Evolutionary conservation across 2,329 filamentous ascomycete species (phyloP).

Genomic region (Fusarium brevicatenulatum): DNA sequence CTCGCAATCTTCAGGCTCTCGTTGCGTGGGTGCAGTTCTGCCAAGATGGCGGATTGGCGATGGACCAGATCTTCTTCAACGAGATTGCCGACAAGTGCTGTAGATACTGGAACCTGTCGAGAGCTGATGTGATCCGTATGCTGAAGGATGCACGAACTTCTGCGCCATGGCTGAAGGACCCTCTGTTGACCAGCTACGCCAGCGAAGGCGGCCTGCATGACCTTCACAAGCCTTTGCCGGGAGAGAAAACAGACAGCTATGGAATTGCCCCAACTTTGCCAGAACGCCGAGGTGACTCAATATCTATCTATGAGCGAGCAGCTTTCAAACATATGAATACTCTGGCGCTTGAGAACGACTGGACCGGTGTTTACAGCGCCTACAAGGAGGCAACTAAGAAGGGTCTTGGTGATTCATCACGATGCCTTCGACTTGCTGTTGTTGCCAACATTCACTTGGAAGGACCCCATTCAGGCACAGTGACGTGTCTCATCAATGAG

Average conservation of each 20-base stretch:
- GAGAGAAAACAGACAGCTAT: slow-evolving; percentile 20
- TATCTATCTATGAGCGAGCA: slow-evolving; percentile 35
- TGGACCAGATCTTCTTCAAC: slow-evolving; percentile 46
- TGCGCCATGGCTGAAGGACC: slow-evolving; percentile 38
- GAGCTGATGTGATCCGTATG: slow-evolving; percentile 38
- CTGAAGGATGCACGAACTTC: slow-evolving; percentile 44
- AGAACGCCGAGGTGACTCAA: slow-evolving; percentile 32
- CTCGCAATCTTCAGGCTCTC: slow-evolving; percentile 43
- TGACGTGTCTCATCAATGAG: slow-evolving; percentile 53
- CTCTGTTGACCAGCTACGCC: slow-evolving; percentile 35
- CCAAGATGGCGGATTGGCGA: slow-evolving; percentile 40
- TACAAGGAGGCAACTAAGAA: slow-evolving; percentile 48
- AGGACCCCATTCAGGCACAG: slow-evolving; percentile 43
- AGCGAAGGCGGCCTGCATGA: slow-evolving; percentile 30
- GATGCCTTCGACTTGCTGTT: slow-evolving; percentile 61
- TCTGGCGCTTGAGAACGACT: slow-evolving; percentile 48
- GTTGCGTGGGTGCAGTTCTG: slow-evolving; percentile 50
- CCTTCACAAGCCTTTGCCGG: slow-evolving; percentile 36
- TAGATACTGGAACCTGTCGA: slow-evolving; percentile 48
- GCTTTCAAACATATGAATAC: slow-evolving; percentile 53
- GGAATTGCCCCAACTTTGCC: slow-evolving; percentile 22
- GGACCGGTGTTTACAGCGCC: slow-evolving; percentile 48
- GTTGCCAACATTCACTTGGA: slow-evolving; percentile 53
- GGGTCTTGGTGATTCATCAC: slow-evolving; percentile 49
- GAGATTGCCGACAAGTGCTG: slow-evolving; percentile 45